phyloP scores from a whole-genome alignment of 2,329 filamentous ascomycete species.

The Trichocomaceae sp. region DNA sequence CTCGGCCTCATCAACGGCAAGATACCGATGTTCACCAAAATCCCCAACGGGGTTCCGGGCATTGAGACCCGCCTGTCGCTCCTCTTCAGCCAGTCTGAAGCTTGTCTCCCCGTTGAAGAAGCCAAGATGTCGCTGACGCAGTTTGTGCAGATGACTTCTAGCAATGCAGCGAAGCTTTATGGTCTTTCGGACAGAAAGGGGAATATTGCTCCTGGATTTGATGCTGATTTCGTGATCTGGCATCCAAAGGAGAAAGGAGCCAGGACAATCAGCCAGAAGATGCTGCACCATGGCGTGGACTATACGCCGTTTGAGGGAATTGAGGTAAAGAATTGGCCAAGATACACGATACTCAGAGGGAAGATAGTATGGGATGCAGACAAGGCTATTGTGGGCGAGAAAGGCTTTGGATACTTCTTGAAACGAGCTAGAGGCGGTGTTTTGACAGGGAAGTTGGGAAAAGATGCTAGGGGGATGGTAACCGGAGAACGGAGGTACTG shows the following conservation, averaged over 20 bases:
- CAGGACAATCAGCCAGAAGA: constrained; percentile 34
- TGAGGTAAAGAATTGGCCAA: constrained; percentile 52
- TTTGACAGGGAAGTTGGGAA: background rate
- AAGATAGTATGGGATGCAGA: constrained; percentile 50
- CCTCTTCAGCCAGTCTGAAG: constrained; percentile 19
- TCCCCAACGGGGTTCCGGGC: constrained; percentile 37
- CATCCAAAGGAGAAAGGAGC: constrained; percentile 35
- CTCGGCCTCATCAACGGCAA: constrained; percentile 1
- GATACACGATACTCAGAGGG: constrained; percentile 55
- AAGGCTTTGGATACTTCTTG: constrained; percentile 44
- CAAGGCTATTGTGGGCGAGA: constrained; percentile 43
- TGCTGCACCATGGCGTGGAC: constrained; percentile 56
- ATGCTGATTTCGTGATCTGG: constrained; percentile 55
- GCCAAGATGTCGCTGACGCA: background rate
- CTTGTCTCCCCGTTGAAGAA: constrained; percentile 21
- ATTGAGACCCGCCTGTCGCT: constrained; percentile 34
- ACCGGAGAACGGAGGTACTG: constrained; percentile 1
- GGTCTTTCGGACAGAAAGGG: constrained; percentile 48
- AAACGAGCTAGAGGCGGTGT: constrained; percentile 1
- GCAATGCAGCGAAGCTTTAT: constrained; percentile 42
- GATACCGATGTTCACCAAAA: constrained; percentile 18
- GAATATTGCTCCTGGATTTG: constrained; percentile 44
- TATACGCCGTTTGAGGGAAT: constrained; percentile 58
- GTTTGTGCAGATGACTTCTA: constrained; percentile 8
- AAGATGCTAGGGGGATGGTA: background rate